Percentiles rank a stretch among this genome's conserved stretches.
Conservation (phyloP, 2,329 filamentous ascomycete species). For the Endothia cerciana region DNA sequence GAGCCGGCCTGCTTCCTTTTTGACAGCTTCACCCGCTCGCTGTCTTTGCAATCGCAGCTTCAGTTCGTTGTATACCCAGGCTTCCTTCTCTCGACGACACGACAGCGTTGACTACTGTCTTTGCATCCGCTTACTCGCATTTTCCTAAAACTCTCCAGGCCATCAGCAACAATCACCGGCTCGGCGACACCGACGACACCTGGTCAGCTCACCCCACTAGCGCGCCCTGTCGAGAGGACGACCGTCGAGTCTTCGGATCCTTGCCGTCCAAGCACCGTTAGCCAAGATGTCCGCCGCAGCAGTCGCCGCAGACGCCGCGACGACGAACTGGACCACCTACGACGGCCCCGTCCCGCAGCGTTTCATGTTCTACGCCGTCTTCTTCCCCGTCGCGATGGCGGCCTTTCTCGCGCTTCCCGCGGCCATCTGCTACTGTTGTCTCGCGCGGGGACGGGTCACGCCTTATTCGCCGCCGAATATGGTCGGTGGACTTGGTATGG, state of each 20-base stretch:
- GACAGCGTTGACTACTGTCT: constrained; percentile 27
- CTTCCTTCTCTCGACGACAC: background rate
- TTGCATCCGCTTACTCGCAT: background rate
- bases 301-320: constrained; percentile 22
- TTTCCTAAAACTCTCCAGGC: background rate
- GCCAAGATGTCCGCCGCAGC: constrained; percentile 23
- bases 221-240: background rate
- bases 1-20: background rate
- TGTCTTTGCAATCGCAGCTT: constrained; percentile 4
- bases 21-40: background rate
- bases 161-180: background rate
- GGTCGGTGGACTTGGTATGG: constrained; percentile 5
- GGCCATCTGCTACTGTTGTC: constrained; percentile 18
- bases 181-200: background rate
- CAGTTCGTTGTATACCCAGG: background rate
- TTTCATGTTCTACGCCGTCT: constrained; percentile 16
- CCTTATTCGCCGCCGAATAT: constrained; percentile 23
- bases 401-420: constrained; percentile 25
- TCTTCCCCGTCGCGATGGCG: constrained; percentile 22
- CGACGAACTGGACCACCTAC: constrained; percentile 26
- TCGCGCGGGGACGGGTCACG: constrained; percentile 20
- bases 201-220: background rate
- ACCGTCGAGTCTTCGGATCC: background rate
- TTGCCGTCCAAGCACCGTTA: too few species aligned
- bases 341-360: constrained; percentile 18